Conservation (phyloP, 495 filamentous ascomycete genomes). For the Hypoxylon subgilvum region DNA sequence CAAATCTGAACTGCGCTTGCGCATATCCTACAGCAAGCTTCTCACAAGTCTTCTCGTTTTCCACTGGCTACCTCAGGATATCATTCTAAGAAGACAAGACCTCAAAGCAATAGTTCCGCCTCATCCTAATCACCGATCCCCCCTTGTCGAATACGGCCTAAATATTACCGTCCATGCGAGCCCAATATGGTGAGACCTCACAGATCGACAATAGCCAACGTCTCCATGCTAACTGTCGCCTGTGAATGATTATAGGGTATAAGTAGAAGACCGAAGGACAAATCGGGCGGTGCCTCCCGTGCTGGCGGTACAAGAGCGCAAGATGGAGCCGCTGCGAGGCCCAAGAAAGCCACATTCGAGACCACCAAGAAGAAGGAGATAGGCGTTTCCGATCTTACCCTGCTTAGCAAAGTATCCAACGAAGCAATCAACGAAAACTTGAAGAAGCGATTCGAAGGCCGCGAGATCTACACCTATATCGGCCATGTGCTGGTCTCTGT, state of each 20-base stretch:
- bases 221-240: conserved; percentile 16
- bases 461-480: conserved; percentile 99
- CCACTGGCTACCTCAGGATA: not conserved
- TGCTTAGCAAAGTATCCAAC: conserved; percentile 97
- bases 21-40: conserved; percentile 10
- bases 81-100: not conserved
- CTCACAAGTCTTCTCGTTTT: conserved; percentile 2
- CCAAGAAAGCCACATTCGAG: conserved; percentile 95
- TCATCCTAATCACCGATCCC: not conserved
- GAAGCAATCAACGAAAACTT: conserved; percentile 99
- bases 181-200: conserved; percentile 42
- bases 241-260: conserved; percentile 52
- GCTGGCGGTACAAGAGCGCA: conserved; percentile 59
- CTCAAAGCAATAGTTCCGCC: not conserved
- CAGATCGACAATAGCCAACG: conserved; percentile 6
- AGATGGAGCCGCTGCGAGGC: conserved; percentile 67
- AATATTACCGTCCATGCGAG: conserved; percentile 34
- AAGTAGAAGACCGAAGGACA: conserved; percentile 62
- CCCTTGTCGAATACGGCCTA: conserved; percentile 17
- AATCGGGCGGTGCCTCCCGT: conserved; percentile 71
- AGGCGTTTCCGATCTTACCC: conserved; percentile 94
- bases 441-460: conserved; percentile 94
- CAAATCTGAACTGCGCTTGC: conserved; percentile 17
- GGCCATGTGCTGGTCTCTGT: conserved; percentile 99
- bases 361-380: conserved; percentile 98